A percentile compares a stretch with the other conserved stretches of the same genome.
These are phyloP conservation scores for Russula sp. DNA, from an alignment of 768 basidiomycete species.

Conservation along the genomic window DNA sequence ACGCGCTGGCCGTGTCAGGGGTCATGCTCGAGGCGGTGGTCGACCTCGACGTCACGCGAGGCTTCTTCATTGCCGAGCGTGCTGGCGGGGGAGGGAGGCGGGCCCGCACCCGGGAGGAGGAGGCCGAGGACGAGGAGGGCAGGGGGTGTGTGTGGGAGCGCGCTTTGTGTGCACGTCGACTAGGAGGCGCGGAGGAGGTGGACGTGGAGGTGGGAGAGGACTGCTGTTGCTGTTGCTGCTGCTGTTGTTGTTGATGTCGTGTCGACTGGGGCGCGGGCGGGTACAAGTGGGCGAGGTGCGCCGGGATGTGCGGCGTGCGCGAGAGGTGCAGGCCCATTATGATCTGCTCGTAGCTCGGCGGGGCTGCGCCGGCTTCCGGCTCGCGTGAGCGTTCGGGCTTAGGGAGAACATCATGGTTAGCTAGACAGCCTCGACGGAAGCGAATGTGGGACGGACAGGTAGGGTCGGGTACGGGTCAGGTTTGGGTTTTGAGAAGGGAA, in stretches of 20 bases:
- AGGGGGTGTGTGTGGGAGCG: conserved; percentile 28
- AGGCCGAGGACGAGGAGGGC: neutral
- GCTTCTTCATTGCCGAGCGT: conserved; percentile 62
- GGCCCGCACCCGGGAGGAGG: neutral
- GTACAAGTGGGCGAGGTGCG: conserved; percentile 26
- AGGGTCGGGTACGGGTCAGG: neutral
- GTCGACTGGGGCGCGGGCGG: neutral
- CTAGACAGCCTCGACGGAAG: too few relatives aligned
- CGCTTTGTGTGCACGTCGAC: conserved; percentile 1
- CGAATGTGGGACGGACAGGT: neutral
- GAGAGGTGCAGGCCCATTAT: conserved; percentile 77
- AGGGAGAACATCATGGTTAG: too few relatives aligned
- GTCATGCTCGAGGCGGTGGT: conserved; percentile 30
- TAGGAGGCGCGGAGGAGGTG: conserved; percentile 27
- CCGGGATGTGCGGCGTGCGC: conserved; percentile 64
- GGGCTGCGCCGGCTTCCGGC: conserved; percentile 37
- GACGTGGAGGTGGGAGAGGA: conserved; percentile 3
- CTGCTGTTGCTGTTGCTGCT: too few relatives aligned
- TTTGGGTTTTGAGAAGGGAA: conserved; percentile 13
- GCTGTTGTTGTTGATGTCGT: too few relatives aligned
- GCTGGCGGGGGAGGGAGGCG: conserved; percentile 48
- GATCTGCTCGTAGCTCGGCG: conserved; percentile 69
- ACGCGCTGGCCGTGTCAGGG: conserved; percentile 35
- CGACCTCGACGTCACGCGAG: conserved; percentile 32
- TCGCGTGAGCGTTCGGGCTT: conserved; percentile 33